phyloP scores from a whole-genome alignment of 2,329 filamentous ascomycete species.

The Dryadomyces sulphureus region DNA sequence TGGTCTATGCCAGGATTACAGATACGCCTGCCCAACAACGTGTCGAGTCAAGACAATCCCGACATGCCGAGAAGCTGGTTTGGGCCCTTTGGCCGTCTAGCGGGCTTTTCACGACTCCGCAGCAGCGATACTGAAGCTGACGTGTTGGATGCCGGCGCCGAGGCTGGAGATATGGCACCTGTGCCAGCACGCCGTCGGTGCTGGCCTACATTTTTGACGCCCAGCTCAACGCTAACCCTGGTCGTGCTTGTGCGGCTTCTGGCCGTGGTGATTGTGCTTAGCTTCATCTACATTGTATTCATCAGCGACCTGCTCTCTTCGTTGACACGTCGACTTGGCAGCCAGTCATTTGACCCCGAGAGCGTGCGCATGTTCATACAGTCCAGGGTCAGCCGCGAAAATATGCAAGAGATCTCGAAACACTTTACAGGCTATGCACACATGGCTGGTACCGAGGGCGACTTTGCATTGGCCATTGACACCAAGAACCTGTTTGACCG shows the following conservation, averaged over 20 bases:
- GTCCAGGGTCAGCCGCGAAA: slow-evolving; percentile 51
- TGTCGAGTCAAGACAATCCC: neutral
- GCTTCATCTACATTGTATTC: slow-evolving; percentile 72
- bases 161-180: neutral
- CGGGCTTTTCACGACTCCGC: slow-evolving; percentile 5
- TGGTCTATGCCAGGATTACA: slow-evolving; percentile 28
- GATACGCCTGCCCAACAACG: slow-evolving; percentile 23
- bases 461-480: slow-evolving; percentile 73
- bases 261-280: slow-evolving; percentile 60
- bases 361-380: slow-evolving; percentile 64
- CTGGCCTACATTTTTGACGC: slow-evolving; percentile 17
- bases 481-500: slow-evolving; percentile 62
- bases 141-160: slow-evolving; percentile 5
- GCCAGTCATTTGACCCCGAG: slow-evolving; percentile 70
- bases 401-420: slow-evolving; percentile 57
- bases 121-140: neutral
- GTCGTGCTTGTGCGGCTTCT: slow-evolving; percentile 60
- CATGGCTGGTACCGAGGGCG: slow-evolving; percentile 86
- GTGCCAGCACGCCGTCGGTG: slow-evolving; percentile 10
- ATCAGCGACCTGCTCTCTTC: slow-evolving; percentile 68
- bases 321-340: slow-evolving; percentile 46
- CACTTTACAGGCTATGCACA: slow-evolving; percentile 78
- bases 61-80: slow-evolving; percentile 12
- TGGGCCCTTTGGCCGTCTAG: slow-evolving; percentile 5
- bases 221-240: slow-evolving; percentile 27